phyloP scores from a whole-genome alignment of 352 stramenopile species.

The Phytophthora agathidicida region DNA sequence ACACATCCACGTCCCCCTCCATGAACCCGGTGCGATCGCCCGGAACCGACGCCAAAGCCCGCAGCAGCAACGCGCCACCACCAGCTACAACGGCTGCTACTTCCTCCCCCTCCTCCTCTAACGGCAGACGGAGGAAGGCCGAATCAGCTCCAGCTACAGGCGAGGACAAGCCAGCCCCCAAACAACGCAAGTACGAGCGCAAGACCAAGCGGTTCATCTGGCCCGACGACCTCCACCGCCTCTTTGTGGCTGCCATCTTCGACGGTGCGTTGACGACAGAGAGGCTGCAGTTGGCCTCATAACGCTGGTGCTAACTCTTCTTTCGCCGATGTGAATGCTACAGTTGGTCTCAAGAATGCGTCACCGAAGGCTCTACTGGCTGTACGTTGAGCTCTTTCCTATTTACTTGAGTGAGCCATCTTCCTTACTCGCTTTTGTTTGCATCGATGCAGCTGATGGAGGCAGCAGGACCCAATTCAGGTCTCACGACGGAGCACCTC shows the following conservation, averaged over 20 bases:
- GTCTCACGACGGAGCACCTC: constrained; percentile 86
- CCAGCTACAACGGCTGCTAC: not conserved
- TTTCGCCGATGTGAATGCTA: constrained; percentile 6
- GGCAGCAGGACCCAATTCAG: constrained; percentile 49
- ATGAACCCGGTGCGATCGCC: constrained; percentile 35
- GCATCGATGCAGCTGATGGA: constrained; percentile 65
- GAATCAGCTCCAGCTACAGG: constrained; percentile 2
- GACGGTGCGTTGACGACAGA: constrained; percentile 53
- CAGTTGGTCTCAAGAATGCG: constrained; percentile 89
- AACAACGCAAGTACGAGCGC: constrained; percentile 89
- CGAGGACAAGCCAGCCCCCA: constrained; percentile 25
- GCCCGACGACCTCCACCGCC: constrained; percentile 87
- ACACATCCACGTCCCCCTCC: constrained; percentile 37
- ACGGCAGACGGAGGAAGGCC: constrained; percentile 23
- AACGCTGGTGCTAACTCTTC: constrained; percentile 3
- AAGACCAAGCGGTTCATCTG: constrained; percentile 90
- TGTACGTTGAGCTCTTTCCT: constrained; percentile 39
- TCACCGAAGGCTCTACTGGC: constrained; percentile 82
- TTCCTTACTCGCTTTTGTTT: too few species aligned
- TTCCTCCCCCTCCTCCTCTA: constrained; percentile 7
- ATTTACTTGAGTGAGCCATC: not conserved
- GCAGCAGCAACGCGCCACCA: not conserved
- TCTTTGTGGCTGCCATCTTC: constrained; percentile 90
- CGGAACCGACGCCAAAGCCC: constrained; percentile 19
- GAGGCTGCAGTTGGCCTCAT: not conserved